Evolutionary conservation across 306 rosid genomes (phyloP), one percentile per base, ranked within the genome.

Genomic region (Citrullus amarus): DNA sequence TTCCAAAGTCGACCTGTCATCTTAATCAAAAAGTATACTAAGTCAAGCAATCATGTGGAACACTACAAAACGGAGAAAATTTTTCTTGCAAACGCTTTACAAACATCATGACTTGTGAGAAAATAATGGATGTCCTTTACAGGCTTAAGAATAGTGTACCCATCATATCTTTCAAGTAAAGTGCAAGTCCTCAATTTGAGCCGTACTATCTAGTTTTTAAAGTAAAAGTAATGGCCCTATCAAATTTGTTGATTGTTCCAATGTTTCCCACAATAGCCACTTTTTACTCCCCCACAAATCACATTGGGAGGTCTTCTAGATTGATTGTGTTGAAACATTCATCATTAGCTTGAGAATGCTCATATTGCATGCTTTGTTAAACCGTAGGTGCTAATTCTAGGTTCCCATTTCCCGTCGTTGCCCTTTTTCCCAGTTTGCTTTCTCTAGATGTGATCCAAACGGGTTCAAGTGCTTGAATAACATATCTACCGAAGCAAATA

Each of bases 321-420:
- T 20, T 57, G 2, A 8, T 57, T 57, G 4, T 57, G 25, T 55
- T 55, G 7, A 55, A 55, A 6, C 18, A 55, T 55, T 55, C 60
- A 55, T 55, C 77, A 22, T 12, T 51, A 44, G n/a, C 56, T 15
- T 15, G n/a, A 51, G 18, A 51, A 4, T 51, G 17, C 56, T 51
- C 56, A 13, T 1, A 50, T 14, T 50, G 0, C 17, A 50, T 50
- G 6, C 18, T 50, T 2, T 50, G 17, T 50, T 50, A 4, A 50
- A 13, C 18, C 15, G 18, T 15, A 51, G 56, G 56, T 15, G 18
- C 56, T 51, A 51, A 51, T 54, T 7, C 58, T 54, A 54, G 58
- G 58, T 4, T 54, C 68, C 51, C 68, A 54, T 79, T 79, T 79
- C 6, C 20, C 13, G 78, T 79, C 82, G 56, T 79, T 67, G 54